phyloP scores from a whole-genome alignment of 805 yeast genomes.

The Osmozyma mogii region DNA sequence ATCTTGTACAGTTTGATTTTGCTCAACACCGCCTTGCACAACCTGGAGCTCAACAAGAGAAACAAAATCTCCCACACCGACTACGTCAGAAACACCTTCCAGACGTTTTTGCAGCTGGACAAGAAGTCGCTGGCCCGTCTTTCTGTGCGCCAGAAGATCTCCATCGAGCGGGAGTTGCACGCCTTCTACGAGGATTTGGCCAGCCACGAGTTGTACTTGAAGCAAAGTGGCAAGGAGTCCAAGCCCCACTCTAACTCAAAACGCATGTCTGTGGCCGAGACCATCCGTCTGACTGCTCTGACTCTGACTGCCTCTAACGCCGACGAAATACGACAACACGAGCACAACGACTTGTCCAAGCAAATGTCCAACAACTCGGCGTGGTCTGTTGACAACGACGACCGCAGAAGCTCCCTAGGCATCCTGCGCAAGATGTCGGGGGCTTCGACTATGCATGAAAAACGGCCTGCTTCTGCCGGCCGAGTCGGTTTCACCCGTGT shows the following conservation, averaged over 20 bases:
- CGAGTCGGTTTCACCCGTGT: slow-evolving; percentile 37
- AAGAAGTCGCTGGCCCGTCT: slow-evolving; percentile 20
- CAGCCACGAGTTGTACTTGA: slow-evolving; percentile 32
- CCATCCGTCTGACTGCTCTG: slow-evolving; percentile 7
- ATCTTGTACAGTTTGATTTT: slow-evolving; percentile 64
- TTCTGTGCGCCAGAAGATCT: slow-evolving; percentile 31
- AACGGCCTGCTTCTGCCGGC: slow-evolving; percentile 4
- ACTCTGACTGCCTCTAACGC: slow-evolving; percentile 4
- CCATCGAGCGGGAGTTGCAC: slow-evolving; percentile 38
- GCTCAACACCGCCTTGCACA: slow-evolving; percentile 72
- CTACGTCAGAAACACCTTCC: slow-evolving; percentile 34
- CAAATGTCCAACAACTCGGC: slow-evolving; percentile 26
- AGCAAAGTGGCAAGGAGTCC: slow-evolving; percentile 14
- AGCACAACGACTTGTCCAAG: slow-evolving; percentile 10
- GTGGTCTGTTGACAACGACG: slow-evolving; percentile 29
- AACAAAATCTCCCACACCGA: slow-evolving; percentile 33
- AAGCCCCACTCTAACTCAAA: slow-evolving; percentile 6
- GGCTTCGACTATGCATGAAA: slow-evolving; percentile 19
- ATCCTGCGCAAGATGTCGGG: slow-evolving; percentile 24
- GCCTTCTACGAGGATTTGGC: slow-evolving; percentile 37
- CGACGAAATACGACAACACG: slow-evolving; percentile 1
- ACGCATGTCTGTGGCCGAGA: slow-evolving; percentile 15
- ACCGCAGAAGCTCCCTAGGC: slow-evolving; percentile 19
- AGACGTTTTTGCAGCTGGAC: slow-evolving; percentile 33
- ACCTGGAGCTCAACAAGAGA: slow-evolving; percentile 32